These are phyloP conservation scores for Chrysopogon serrulatus DNA, from an alignment of 176 grass and related monocot species.

Conservation along the genomic window DNA sequence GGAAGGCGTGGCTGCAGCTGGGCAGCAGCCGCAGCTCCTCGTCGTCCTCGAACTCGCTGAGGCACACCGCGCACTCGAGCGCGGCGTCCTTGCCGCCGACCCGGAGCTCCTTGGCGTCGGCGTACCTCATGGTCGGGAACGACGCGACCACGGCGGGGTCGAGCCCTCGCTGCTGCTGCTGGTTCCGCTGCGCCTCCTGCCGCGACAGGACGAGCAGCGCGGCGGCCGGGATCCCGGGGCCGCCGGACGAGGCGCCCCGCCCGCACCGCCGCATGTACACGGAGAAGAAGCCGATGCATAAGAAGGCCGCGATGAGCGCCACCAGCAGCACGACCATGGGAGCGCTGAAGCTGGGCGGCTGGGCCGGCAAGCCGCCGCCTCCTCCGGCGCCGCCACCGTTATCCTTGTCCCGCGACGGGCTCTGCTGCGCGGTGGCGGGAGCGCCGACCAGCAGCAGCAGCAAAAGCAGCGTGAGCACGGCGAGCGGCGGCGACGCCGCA, in stretches of 20 bases:
- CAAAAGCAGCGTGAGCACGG: neutral
- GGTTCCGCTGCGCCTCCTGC: conserved; percentile 22
- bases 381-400: neutral
- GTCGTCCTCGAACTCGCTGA: conserved; percentile 72
- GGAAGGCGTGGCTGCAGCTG: conserved; percentile 74
- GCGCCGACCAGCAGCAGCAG: neutral
- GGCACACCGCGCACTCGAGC: conserved; percentile 78
- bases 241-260: neutral
- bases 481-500: neutral
- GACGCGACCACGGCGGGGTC: conserved; percentile 53
- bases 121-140: conserved; percentile 73
- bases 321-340: conserved; percentile 63
- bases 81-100: conserved; percentile 20
- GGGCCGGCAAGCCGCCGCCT: neutral
- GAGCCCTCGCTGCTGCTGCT: conserved; percentile 36
- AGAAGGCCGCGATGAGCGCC: conserved; percentile 61
- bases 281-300: conserved; percentile 69
- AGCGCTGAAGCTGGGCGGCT: conserved; percentile 49
- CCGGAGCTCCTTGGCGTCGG: conserved; percentile 55
- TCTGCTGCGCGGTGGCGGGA: conserved; percentile 28
- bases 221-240: conserved; percentile 20
- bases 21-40: conserved; percentile 68
- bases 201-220: conserved; percentile 32
- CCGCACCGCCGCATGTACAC: conserved; percentile 67
- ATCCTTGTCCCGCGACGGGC: neutral